A percentile compares a stretch with the other conserved stretches of the same genome.
Conservation (phyloP, 768 basidiomycete species). For the Boletellus emodensis region DNA sequence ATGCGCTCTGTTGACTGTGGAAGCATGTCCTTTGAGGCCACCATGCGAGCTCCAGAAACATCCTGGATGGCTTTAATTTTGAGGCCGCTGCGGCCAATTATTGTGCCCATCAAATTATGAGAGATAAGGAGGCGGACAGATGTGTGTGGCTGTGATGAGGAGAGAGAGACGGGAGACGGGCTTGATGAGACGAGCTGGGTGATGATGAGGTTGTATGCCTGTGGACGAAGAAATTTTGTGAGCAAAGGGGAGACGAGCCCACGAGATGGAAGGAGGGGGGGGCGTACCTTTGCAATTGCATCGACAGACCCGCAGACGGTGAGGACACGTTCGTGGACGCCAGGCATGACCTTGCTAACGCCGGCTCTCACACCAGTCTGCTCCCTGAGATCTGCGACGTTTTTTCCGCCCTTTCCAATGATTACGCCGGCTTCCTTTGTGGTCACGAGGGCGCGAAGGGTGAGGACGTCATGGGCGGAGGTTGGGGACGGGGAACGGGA, state of each 20-base stretch:
- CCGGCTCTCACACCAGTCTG: conserved; percentile 97
- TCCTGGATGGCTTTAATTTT: conserved; percentile 99
- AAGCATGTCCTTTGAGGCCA: conserved; percentile 98
- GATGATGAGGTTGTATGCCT: conserved; percentile 96
- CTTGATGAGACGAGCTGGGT: conserved; percentile 82
- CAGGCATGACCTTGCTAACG: conserved; percentile 96
- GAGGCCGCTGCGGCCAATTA: conserved; percentile 92
- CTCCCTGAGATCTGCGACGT: conserved; percentile 94
- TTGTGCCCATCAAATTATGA: conserved; percentile 98
- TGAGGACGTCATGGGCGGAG: conserved; percentile 68
- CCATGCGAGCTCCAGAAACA: conserved; percentile 93
- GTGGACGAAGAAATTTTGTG: conserved; percentile 13
- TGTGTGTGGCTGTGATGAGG: conserved; percentile 64
- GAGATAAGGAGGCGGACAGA: conserved; percentile 97
- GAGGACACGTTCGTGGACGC: conserved; percentile 97
- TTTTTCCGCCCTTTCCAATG: conserved; percentile 95
- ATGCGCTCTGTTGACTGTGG: conserved; percentile 99
- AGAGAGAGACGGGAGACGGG: conserved; percentile 66
- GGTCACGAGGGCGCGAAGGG: conserved; percentile 91
- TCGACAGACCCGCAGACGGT: conserved; percentile 91
- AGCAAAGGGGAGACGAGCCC: background rate
- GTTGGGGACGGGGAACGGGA: conserved; percentile 73
- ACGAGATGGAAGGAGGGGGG: background rate
- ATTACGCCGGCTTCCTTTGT: conserved; percentile 98
- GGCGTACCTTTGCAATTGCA: conserved; percentile 79